Percentiles rank a stretch among this genome's conserved stretches.
phyloP scores from a whole-genome alignment of 768 basidiomycete genomes.

The Ephemerocybe angulata region DNA sequence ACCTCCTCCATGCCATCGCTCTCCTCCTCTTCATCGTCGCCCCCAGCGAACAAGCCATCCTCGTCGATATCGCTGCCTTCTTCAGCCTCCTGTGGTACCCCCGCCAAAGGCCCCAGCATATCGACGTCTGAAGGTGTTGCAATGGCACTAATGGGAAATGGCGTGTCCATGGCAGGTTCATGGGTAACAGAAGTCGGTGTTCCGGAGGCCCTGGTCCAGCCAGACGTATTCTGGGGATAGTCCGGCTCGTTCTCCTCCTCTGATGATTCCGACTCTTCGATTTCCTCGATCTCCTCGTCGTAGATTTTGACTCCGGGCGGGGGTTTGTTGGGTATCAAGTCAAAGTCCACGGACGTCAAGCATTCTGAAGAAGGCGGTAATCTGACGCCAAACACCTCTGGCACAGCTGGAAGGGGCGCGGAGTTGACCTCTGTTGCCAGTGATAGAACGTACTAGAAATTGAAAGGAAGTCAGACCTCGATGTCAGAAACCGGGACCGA shows the following conservation, averaged over 20 bases:
- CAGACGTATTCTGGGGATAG: no score
- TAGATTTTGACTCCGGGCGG: conserved; percentile 73
- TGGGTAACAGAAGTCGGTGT: conserved; percentile 26
- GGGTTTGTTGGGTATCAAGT: conserved; percentile 80
- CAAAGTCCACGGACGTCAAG: conserved; percentile 79
- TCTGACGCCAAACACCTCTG: conserved; percentile 84
- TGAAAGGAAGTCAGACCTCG: no score
- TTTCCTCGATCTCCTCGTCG: conserved; percentile 80
- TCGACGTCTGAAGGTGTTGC: conserved; percentile 69
- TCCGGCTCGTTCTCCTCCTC: conserved; percentile 64
- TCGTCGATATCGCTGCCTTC: conserved; percentile 75
- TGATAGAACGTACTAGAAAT: conserved; percentile 71
- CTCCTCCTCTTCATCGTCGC: conserved; percentile 71
- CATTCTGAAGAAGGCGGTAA: conserved; percentile 69
- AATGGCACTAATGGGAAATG: conserved; percentile 58
- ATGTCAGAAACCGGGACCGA: not conserved
- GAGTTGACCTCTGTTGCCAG: conserved; percentile 83
- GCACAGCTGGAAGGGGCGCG: conserved; percentile 75
- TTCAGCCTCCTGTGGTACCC: conserved; percentile 32
- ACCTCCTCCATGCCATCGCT: conserved; percentile 84
- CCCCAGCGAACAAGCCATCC: conserved; percentile 74
- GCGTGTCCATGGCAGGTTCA: conserved; percentile 42
- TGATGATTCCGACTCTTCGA: conserved; percentile 70
- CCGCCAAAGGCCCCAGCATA: conserved; percentile 43
- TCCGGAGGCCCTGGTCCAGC: conserved; percentile 39